phyloP scores from a whole-genome alignment of 495 filamentous ascomycete species.

The Penicillium lividum region DNA sequence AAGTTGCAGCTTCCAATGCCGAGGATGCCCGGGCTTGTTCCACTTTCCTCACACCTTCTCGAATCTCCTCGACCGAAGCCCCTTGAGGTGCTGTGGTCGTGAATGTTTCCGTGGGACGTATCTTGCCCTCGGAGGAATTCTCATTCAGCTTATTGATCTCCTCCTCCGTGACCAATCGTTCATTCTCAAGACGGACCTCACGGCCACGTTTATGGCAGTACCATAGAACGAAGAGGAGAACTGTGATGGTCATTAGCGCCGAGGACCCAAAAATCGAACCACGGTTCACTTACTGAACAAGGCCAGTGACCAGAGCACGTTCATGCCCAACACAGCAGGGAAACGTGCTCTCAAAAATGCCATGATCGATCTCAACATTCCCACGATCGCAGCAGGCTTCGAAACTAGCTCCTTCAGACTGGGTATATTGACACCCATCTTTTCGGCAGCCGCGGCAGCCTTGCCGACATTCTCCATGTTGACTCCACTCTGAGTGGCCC shows the following conservation, averaged over 20 bases:
- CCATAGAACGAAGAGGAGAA: conserved; percentile 90
- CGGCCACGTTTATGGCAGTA: conserved; percentile 94
- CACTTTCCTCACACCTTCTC: conserved; percentile 42
- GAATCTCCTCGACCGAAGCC: conserved; percentile 43
- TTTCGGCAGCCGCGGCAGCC: conserved; percentile 50
- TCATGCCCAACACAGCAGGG: conserved; percentile 81
- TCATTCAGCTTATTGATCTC: conserved; percentile 49
- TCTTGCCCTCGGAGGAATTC: conserved; percentile 28
- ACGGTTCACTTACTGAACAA: conserved; percentile 66
- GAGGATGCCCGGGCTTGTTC: conserved; percentile 35
- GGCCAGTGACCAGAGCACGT: conserved; percentile 81
- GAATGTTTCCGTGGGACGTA: conserved; percentile 44
- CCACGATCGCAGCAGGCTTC: conserved; percentile 79
- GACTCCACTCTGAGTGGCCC: conserved; percentile 65
- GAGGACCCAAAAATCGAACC: conserved; percentile 1
- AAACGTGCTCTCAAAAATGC: conserved; percentile 80
- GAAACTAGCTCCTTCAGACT: conserved; percentile 78
- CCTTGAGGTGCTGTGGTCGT: conserved; percentile 50
- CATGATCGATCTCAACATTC: conserved; percentile 81
- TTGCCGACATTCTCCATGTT: conserved; percentile 54
- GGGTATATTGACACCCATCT: conserved; percentile 55
- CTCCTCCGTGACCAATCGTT: conserved; percentile 56
- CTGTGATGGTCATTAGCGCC: conserved; percentile 36
- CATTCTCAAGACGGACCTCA: conserved; percentile 77
- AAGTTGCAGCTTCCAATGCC: conserved; percentile 8